Percentiles rank a stretch among this genome's conserved stretches.
These are phyloP conservation scores for Ophiostoma populinum DNA, from an alignment of 2,329 filamentous ascomycete genomes.

Conservation along the genomic window DNA sequence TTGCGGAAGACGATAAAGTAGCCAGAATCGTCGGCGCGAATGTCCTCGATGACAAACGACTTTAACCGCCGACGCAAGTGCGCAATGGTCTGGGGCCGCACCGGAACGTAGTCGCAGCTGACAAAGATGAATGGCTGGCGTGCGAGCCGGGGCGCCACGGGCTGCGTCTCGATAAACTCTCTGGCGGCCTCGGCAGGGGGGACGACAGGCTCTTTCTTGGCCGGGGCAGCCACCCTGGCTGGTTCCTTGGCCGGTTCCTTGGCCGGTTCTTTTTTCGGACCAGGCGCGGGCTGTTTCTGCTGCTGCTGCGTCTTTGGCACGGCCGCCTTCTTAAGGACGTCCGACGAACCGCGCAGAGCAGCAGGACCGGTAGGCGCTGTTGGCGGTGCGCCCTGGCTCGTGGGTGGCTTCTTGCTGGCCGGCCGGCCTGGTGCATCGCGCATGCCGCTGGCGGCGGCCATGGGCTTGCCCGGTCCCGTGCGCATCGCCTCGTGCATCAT, in stretches of 20 bases:
- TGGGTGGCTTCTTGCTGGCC: constrained; percentile 17
- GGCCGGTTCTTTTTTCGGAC: not conserved
- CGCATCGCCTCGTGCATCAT: constrained; percentile 62
- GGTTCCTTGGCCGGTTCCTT: constrained; percentile 11
- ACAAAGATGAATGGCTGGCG: constrained; percentile 83
- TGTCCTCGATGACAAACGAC: constrained; percentile 62
- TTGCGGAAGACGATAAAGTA: constrained; percentile 89
- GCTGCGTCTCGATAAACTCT: constrained; percentile 46
- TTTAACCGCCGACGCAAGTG: constrained; percentile 85
- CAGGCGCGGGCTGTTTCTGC: constrained; percentile 10
- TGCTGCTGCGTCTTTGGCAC: constrained; percentile 10
- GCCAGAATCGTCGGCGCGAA: constrained; percentile 68
- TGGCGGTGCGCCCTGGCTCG: constrained; percentile 50
- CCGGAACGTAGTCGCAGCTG: constrained; percentile 69
- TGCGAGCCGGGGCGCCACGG: constrained; percentile 51
- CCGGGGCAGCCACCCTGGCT: constrained; percentile 29
- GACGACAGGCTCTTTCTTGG: too few species aligned
- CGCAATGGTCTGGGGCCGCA: constrained; percentile 66
- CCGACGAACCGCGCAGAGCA: constrained; percentile 32
- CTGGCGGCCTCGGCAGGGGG: too few species aligned
- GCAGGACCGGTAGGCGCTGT: constrained; percentile 79
- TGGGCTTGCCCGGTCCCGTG: constrained; percentile 40
- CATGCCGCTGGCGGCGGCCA: constrained; percentile 12
- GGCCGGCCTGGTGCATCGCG: constrained; percentile 18
- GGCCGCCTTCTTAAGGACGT: too few species aligned